Conservation (phyloP, 352 stramenopile genomes). For the Phytopythium montanum region DNA sequence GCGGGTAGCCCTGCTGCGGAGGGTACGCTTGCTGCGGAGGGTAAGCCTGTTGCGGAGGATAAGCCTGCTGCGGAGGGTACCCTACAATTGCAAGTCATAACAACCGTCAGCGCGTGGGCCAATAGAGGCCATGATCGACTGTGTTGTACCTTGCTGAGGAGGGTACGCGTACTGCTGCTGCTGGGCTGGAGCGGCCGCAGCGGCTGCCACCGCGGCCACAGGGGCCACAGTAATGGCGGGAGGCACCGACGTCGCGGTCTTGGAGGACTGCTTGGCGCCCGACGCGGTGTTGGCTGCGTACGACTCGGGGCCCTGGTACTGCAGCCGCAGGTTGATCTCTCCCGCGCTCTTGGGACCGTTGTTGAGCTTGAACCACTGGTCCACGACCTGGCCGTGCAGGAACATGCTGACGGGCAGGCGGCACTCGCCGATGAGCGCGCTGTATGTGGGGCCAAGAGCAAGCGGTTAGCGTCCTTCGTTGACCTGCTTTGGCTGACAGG, state of each 20-base stretch:
- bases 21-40: conserved; percentile 13
- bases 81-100: neutral
- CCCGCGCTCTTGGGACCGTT: conserved; percentile 51
- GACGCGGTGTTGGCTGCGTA: conserved; percentile 13
- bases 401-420: conserved; percentile 77
- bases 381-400: conserved; percentile 49
- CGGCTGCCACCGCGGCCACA: neutral
- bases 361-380: conserved; percentile 83
- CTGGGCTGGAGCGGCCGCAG: neutral
- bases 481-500: no score
- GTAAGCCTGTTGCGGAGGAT: conserved; percentile 8
- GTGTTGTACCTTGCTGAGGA: conserved; percentile 1
- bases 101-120: neutral
- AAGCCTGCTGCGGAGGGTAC: conserved; percentile 9
- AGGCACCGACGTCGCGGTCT: neutral
- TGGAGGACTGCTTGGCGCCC: conserved; percentile 14
- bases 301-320: conserved; percentile 39
- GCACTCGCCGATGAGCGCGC: conserved; percentile 69
- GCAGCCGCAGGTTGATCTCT: conserved; percentile 81
- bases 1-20: conserved; percentile 12
- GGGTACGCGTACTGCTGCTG: conserved; percentile 14
- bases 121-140: neutral
- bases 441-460: conserved; percentile 10
- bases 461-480: no score
- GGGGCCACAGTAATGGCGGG: neutral